These are phyloP conservation scores for Thyridium curvatum DNA, from an alignment of 2,329 filamentous ascomycete genomes.

Conservation along the genomic window DNA sequence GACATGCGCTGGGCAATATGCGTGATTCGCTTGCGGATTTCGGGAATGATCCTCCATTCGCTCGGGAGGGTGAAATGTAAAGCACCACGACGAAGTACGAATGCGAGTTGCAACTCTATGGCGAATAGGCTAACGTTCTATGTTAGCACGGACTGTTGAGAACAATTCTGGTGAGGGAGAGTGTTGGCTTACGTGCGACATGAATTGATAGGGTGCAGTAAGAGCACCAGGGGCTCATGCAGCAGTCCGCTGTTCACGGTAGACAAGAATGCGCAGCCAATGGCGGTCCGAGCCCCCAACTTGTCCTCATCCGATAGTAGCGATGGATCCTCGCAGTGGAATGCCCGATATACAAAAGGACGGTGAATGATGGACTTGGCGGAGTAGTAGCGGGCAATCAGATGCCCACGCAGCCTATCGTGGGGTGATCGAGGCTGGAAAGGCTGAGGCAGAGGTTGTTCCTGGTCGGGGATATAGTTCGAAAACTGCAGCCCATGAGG, in stretches of 20 bases:
- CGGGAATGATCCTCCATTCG: background rate
- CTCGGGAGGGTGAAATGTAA: background rate
- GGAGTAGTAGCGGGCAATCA: constrained; percentile 4
- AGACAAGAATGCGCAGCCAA: background rate
- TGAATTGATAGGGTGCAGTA: constrained; percentile 1
- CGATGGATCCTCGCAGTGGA: background rate
- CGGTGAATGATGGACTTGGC: constrained; percentile 8
- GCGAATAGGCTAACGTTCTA: constrained; percentile 1
- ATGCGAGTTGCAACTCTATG: background rate
- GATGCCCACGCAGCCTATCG: constrained; percentile 3
- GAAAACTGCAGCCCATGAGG: constrained; percentile 1
- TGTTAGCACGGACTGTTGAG: background rate
- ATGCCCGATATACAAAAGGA: background rate
- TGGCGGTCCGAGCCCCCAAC: background rate
- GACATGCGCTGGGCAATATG: background rate
- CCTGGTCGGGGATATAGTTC: background rate
- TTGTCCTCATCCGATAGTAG: background rate
- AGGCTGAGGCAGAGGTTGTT: too few relatives aligned
- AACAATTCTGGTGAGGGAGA: background rate
- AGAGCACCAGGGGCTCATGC: background rate
- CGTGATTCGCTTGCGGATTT: background rate
- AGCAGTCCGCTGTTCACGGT: background rate
- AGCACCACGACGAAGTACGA: background rate
- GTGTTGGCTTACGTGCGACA: background rate
- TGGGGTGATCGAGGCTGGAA: background rate